phyloP scores from a whole-genome alignment of 2,329 filamentous ascomycete species.

The Penicillium frequentans region DNA sequence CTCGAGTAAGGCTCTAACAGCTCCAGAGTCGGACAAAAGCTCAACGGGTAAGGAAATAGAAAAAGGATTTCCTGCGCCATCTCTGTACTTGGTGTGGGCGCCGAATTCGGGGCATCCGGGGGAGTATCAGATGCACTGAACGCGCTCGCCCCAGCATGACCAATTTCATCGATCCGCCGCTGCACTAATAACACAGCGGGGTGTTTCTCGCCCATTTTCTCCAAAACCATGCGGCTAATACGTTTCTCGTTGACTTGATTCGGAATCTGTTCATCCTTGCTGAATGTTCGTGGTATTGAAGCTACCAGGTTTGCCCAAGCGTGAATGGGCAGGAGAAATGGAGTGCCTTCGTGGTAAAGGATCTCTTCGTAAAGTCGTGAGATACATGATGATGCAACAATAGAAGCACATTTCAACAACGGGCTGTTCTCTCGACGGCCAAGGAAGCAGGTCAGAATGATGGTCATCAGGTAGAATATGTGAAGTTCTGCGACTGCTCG shows the following conservation, averaged over 20 bases:
- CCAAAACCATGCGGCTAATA: constrained; percentile 4
- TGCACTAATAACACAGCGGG: neutral
- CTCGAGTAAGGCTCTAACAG: neutral
- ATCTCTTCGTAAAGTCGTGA: constrained; percentile 13
- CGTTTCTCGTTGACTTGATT: constrained; percentile 2
- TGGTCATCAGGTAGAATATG: constrained; percentile 11
- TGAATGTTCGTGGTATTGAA: constrained; percentile 10
- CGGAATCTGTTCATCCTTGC: constrained; percentile 1
- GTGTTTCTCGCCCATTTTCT: constrained; percentile 12
- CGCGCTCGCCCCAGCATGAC: neutral
- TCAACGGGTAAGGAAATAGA: neutral
- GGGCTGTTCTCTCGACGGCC: constrained; percentile 7
- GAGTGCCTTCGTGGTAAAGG: constrained; percentile 5
- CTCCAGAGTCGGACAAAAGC: neutral
- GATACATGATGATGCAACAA: constrained; percentile 10
- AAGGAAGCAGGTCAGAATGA: constrained; percentile 11
- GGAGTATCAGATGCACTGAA: neutral
- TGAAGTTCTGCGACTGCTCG: constrained; percentile 5
- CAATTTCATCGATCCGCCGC: neutral
- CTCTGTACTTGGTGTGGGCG: neutral
- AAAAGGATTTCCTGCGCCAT: neutral
- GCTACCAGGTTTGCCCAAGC: constrained; percentile 12
- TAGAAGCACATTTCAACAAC: constrained; percentile 10
- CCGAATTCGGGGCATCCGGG: neutral
- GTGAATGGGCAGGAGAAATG: constrained; percentile 7